Evolutionary conservation across 768 basidiomycete genomes (phyloP), one percentile per base, ranked within the genome.

Genomic region (Leccinum sublutescens): DNA sequence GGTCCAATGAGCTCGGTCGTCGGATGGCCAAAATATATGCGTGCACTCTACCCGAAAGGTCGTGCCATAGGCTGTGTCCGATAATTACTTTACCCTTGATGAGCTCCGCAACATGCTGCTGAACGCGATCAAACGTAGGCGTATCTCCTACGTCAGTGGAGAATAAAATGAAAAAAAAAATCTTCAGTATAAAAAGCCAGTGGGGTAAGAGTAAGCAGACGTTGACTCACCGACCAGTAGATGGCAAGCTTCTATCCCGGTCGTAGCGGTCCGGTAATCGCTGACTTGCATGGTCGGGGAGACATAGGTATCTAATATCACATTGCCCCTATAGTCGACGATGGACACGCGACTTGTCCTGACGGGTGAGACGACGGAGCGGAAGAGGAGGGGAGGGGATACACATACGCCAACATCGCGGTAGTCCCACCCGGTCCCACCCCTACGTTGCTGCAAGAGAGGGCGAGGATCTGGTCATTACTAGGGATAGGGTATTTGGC

Each of bases 361-460:
- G 33, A 45, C 40, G 2, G 21, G 50, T 64, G 61, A 61, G 65
- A 55, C 43, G 54, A 47, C 34, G 38, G 59, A 9, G 56, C 27
- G 31, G 48, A 50, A 54, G 52, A 51, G 47, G 38, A 56, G 56
- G 61, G 27, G 45, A 53, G 38, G 25, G 27, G 56, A 33, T 55
- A 54, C 47, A 80, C 87, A 62, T 76, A 91, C 91, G 89, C 91
- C 36, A 93, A 78, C 85, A 93, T 88, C 40, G 86, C 82, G 2
- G 91, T 93, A 15, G 87, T 87, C 7, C 91, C 91, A 3, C 90
- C 89, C 17, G 88, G 86, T 29, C 89, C 89, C 38, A 89, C 86
- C 12, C 91, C 91, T n/a, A 91, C 86, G 62, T 84, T 85, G 53
- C 79, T 76, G 62, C 85, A 89, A 15, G 87, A 82, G 47, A 91